These are phyloP conservation scores for Lentinus polychrous DNA, from an alignment of 1,284 basidiomycete genomes.

Conservation along the genomic window DNA sequence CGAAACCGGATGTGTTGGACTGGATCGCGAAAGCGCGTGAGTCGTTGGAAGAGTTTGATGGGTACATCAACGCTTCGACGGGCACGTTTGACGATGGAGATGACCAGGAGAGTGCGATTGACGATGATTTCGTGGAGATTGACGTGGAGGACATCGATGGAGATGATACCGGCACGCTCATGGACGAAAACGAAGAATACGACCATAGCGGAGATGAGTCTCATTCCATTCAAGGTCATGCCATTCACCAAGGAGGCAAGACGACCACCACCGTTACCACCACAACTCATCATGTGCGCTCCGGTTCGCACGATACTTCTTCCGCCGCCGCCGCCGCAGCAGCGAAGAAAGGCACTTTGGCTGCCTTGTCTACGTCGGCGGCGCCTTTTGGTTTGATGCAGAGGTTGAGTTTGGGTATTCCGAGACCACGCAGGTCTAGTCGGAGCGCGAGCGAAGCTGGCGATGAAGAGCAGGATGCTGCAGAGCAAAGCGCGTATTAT, in stretches of 20 bases:
- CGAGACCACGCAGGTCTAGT: conserved; percentile 27
- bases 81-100: conserved; percentile 35
- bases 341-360: conserved; percentile 25
- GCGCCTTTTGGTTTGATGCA: conserved; percentile 69
- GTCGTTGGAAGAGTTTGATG: conserved; percentile 58
- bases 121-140: conserved; percentile 17
- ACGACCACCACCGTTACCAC: conserved; percentile 1
- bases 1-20: conserved; percentile 45
- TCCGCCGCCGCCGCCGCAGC: conserved; percentile 20
- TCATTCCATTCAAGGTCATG: no score
- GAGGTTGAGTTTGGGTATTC: conserved; percentile 44
- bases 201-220: neutral
- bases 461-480: conserved; percentile 37
- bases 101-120: conserved; percentile 6
- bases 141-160: conserved; percentile 15
- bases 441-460: conserved; percentile 26
- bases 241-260: neutral
- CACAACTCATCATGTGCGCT: no score
- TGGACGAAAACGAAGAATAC: conserved; percentile 10
- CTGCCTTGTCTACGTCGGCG: conserved; percentile 51
- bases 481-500: conserved; percentile 54
- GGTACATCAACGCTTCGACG: conserved; percentile 50
- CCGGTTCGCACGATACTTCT: conserved; percentile 9
- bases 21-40: conserved; percentile 70
- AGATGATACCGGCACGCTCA: conserved; percentile 6